These are phyloP conservation scores for Metroxylon sagu DNA, from an alignment of 176 grass and related monocot species.

Conservation along the genomic window DNA sequence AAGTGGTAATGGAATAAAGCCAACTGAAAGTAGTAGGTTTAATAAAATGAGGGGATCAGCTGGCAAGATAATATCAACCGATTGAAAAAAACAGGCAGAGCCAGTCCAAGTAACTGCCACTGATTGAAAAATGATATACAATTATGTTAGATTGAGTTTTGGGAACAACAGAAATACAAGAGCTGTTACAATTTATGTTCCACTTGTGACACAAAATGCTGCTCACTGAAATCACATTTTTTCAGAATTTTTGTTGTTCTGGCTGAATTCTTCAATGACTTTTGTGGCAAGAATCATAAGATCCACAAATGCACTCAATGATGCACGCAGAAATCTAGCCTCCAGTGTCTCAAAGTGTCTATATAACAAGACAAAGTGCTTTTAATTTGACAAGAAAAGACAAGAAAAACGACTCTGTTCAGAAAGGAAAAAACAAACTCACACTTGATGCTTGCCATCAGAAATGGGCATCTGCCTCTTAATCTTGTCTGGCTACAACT, in stretches of 20 bases:
- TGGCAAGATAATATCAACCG: too few species aligned
- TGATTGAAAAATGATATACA: too few species aligned
- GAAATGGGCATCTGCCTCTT: conserved; percentile 61
- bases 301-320: conserved; percentile 66
- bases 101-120: too few species aligned
- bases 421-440: conserved; percentile 19
- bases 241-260: not conserved
- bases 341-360: conserved; percentile 80
- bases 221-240: too few species aligned
- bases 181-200: too few species aligned
- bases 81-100: too few species aligned
- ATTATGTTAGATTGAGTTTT: too few species aligned
- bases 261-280: conserved; percentile 57
- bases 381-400: not conserved
- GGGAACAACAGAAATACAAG: too few species aligned
- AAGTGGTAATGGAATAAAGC: too few species aligned
- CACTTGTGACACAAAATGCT: too few species aligned
- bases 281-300: conserved; percentile 66
- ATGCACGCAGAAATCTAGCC: conserved; percentile 72
- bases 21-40: too few species aligned
- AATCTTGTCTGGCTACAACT: conserved; percentile 91
- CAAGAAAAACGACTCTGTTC: not conserved
- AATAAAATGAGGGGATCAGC: too few species aligned
- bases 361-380: not conserved
- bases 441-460: conserved; percentile 66